Base-by-base conservation (phyloP, 352 stramenopile genomes). In the Globisporangium echinulatum region DNA sequence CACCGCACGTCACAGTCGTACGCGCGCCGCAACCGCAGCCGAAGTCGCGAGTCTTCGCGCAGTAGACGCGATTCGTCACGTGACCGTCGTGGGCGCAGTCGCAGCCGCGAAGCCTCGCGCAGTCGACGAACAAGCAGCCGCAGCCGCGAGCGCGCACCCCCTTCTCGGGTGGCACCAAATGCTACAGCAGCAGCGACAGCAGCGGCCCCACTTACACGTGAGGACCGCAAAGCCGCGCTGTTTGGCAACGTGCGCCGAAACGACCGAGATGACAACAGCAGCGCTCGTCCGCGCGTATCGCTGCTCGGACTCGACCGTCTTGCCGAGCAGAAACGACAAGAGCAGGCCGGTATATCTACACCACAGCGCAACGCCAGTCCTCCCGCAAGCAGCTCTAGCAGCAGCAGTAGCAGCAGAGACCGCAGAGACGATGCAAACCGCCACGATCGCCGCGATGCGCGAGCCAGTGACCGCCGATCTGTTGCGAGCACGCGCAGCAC, bases 241-340 rank as follows among this genome's bases (percentile, higher is more conserved):
- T 77, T 74, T 60, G 61, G 61, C 53, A 78, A 59, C 39, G 19
- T 19, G 25, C 66, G 49, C 36, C 47, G 17, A 25, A 54, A 51
- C 13, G 49, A 36, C 39, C 13, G 19, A 13, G 43, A 15, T n/a
- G 38, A 37, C 9, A 47, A 38, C 8, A 46, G 47, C 33, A 47
- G 50, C 13, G 7, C 9, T 0, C 38, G 49, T 0, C 36, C 52
- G 43, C 62, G 68, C 4, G 55, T 60, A 15, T 92, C 82, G 25
- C 25, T 75, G 14, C 67, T 92, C 37, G 82, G 82, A 17, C 65
- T 92, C 9, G 82, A 92, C 50, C 71, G 67, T 19, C 54, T 92
- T 7, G 82, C 79, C n/a, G 69, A 71, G 5, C 66, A 74, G 56
- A 92, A 92, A 66, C 82, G 79, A 17, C 58, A 64, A 44, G 48